Evolutionary conservation across 1,284 basidiomycete genomes (phyloP).

Genomic region (Cutaneotrichosporon cavernicola): DNA sequence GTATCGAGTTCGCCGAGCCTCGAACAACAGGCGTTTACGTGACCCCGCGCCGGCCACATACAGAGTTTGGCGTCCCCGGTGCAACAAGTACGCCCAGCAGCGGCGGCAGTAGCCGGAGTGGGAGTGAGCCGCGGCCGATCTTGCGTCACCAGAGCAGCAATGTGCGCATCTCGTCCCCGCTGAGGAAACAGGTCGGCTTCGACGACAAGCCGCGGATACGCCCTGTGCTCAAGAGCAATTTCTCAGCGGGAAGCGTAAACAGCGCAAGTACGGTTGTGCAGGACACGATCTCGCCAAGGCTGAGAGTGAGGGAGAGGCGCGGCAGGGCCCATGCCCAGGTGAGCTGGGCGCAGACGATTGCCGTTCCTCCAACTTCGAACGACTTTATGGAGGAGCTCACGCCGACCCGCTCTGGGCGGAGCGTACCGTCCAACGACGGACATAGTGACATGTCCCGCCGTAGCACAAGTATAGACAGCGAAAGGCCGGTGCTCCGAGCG

Average conservation of each 20-base stretch:
- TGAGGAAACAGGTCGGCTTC: constrained; percentile 20
- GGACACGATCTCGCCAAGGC: neutral
- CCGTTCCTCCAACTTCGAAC: neutral
- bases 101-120: neutral
- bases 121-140: constrained; percentile 13
- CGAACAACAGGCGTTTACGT: neutral
- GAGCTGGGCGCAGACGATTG: constrained; percentile 18
- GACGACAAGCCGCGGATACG: constrained; percentile 7
- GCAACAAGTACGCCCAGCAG: neutral
- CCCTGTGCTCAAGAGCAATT: neutral
- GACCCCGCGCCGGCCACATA: neutral
- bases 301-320: neutral
- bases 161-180: constrained; percentile 19
- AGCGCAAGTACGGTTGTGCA: neutral
- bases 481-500: neutral
- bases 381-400: neutral
- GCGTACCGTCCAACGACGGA: neutral
- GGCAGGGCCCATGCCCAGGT: constrained; percentile 9
- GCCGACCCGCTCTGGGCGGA: neutral
- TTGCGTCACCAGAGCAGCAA: constrained; percentile 15
- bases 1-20: constrained; percentile 1
- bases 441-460: neutral
- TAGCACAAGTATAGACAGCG: neutral
- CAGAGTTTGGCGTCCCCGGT: neutral
- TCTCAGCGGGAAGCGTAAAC: neutral